phyloP scores from a whole-genome alignment of 129 eudicot species.

The Scalesia atractyloides region DNA sequence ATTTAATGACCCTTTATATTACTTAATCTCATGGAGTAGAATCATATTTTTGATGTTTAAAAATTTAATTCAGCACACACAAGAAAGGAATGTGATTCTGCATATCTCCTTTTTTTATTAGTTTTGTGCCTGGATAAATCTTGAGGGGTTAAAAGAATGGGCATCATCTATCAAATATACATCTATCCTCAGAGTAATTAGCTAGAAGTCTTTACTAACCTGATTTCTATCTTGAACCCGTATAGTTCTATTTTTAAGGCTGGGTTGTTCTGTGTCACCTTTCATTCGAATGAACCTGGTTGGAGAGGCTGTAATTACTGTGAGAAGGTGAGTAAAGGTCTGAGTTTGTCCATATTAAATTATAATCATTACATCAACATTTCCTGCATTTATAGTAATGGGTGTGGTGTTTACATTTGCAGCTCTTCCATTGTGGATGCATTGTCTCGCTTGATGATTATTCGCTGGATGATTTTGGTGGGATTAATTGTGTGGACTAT shows the following conservation, averaged over 20 bases:
- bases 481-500: constrained; percentile 56
- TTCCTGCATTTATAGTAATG: constrained; percentile 4
- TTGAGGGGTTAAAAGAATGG: background rate
- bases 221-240: constrained; percentile 3
- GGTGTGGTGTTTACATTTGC: constrained; percentile 26
- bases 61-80: no score
- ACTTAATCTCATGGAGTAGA: no score
- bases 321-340: constrained; percentile 37
- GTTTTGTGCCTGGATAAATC: background rate
- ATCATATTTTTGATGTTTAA: no score
- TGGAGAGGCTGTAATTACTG: constrained; percentile 69
- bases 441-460: constrained; percentile 52
- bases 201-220: background rate
- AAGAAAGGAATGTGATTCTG: no score
- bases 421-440: constrained; percentile 69
- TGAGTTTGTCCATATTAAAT: background rate
- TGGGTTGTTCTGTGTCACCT: constrained; percentile 56
- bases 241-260: constrained; percentile 48
- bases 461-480: constrained; percentile 56
- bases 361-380: background rate
- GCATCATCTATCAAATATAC: background rate
- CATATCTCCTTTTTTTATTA: background rate
- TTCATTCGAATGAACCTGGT: constrained; percentile 55
- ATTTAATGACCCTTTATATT: no score
- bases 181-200: background rate